phyloP scores from a whole-genome alignment of 306 rosid genomes.

The Lithocarpus polystachyus region DNA sequence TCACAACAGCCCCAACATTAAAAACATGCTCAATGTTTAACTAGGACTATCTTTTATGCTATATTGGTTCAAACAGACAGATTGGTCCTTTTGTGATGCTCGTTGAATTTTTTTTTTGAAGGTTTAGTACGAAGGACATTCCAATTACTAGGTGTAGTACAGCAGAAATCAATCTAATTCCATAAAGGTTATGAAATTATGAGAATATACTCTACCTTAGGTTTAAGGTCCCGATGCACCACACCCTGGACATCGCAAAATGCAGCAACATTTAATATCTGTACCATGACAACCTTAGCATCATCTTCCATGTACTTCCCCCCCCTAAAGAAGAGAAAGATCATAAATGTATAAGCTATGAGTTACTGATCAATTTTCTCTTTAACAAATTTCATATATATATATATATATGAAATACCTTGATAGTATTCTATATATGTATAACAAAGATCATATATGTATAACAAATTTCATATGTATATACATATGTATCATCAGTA shows the following conservation, averaged over 20 bases:
- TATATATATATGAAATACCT: too few relatives aligned
- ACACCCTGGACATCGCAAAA: slow-evolving; percentile 92
- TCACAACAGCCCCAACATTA: not conserved
- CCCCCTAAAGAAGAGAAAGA: too few relatives aligned
- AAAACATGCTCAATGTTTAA: not conserved
- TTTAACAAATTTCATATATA: not conserved
- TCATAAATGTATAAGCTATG: slow-evolving; percentile 7
- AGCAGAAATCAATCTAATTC: slow-evolving; percentile 2
- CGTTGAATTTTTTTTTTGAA: not conserved
- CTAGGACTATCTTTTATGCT: not conserved
- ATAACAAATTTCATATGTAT: too few relatives aligned
- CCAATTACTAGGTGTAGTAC: not conserved
- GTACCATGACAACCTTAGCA: too few relatives aligned
- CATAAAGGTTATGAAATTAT: not conserved
- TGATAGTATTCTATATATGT: too few relatives aligned
- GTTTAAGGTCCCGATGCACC: slow-evolving; percentile 96
- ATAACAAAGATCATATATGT: too few relatives aligned
- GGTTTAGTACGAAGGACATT: not conserved
- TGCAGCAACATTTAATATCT: too few relatives aligned
- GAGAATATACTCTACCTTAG: slow-evolving; percentile 55
- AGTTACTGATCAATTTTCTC: slow-evolving; percentile 3
- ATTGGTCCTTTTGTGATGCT: not conserved
- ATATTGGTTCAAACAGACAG: not conserved
- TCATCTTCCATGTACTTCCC: too few relatives aligned
- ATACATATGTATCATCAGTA: too few relatives aligned